A percentile compares a stretch with the other conserved stretches of the same genome.
phyloP scores from a whole-genome alignment of 2,329 filamentous ascomycete species.

The Alternaria consortialis region DNA sequence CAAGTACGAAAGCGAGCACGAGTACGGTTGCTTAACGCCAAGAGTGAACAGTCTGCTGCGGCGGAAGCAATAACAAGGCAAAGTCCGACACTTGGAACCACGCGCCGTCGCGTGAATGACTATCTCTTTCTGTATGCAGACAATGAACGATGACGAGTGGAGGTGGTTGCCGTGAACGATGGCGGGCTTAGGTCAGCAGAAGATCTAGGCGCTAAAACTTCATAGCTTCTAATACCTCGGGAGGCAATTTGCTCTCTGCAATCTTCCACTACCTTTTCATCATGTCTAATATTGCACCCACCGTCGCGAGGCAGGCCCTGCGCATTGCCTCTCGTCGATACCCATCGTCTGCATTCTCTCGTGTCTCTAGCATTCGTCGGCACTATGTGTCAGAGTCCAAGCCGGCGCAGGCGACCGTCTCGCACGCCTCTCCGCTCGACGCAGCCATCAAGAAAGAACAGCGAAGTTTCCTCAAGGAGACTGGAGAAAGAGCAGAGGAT shows the following conservation, averaged over 20 bases:
- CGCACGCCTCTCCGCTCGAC: conserved; percentile 66
- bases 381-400: conserved; percentile 87
- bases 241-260: conserved; percentile 10
- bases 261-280: conserved; percentile 23
- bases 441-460: conserved; percentile 87
- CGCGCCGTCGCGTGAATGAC: not conserved
- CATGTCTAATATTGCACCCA: conserved; percentile 66
- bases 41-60: not conserved
- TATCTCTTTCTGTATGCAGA: conserved; percentile 9
- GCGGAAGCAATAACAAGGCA: not conserved
- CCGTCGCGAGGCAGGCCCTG: conserved; percentile 78
- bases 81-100: not conserved
- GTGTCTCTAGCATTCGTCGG: conserved; percentile 60
- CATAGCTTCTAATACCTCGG: conserved; percentile 8
- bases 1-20: conserved; percentile 9
- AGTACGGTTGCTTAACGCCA: not conserved
- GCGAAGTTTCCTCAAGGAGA: conserved; percentile 74
- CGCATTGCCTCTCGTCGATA: conserved; percentile 63
- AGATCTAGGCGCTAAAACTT: conserved; percentile 4
- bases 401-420: conserved; percentile 78
- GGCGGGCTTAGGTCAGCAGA: not conserved
- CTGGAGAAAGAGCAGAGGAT: conserved; percentile 62
- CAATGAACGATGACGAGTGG: conserved; percentile 4
- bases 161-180: not conserved
- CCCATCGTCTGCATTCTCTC: conserved; percentile 53